phyloP scores from a whole-genome alignment of 192 early-diverging fungal species.

The Powellomyces hirtus region DNA sequence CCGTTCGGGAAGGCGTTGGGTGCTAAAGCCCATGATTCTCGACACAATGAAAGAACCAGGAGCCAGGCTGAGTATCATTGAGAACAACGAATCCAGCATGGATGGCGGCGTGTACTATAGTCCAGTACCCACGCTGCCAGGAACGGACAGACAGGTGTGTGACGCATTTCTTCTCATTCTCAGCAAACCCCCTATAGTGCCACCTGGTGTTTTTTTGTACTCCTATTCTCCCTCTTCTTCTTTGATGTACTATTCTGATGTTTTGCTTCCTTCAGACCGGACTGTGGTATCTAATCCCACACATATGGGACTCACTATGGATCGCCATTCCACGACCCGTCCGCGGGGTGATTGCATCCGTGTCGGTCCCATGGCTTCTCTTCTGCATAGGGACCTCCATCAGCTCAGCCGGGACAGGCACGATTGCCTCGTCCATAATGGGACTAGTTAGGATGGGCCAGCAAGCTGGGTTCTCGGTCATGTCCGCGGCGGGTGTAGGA shows the following conservation, averaged over 20 bases:
- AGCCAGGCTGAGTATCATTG: background rate
- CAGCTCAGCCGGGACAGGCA: background rate
- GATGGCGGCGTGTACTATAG: too few relatives aligned
- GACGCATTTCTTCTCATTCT: background rate
- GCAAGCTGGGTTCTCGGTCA: background rate
- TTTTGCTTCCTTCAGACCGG: constrained; percentile 3
- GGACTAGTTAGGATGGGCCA: constrained; percentile 3
- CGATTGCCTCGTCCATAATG: background rate
- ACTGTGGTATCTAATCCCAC: constrained; percentile 25
- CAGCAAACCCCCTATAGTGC: background rate
- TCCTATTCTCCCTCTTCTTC: background rate
- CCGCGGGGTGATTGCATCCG: constrained; percentile 15
- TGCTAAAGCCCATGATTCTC: background rate
- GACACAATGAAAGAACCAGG: background rate
- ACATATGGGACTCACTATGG: constrained; percentile 28
- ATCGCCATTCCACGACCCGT: constrained; percentile 12
- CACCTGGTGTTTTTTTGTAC: background rate
- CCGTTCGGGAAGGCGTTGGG: background rate
- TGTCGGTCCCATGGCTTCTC: constrained; percentile 13
- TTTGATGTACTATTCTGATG: constrained; percentile 11
- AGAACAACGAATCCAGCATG: too few relatives aligned
- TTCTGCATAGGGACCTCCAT: constrained; percentile 13
- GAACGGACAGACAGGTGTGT: background rate
- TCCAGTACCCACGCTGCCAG: background rate
- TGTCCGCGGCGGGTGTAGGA: background rate